Evolutionary conservation across 1,284 basidiomycete species (phyloP).

Genomic region (Ceratobasidium sp.): DNA sequence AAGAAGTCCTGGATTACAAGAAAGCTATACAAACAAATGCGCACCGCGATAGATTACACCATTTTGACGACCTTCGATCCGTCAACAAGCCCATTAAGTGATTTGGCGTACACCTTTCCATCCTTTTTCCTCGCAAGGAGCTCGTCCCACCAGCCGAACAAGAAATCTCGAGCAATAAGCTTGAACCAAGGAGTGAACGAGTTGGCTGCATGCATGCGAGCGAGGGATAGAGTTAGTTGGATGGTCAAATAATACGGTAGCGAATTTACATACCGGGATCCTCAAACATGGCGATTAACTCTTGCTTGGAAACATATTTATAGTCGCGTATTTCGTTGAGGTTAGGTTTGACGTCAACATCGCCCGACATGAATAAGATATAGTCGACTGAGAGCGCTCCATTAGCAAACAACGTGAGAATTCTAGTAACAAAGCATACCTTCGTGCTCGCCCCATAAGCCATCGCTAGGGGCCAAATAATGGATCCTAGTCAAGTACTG

Average conservation of each 20-base stretch:
- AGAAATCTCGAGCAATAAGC: constrained; percentile 95
- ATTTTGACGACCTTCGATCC: constrained; percentile 83
- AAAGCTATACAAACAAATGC: constrained; percentile 36
- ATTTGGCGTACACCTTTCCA: constrained; percentile 76
- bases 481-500: constrained; percentile 98
- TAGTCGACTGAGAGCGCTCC: constrained; percentile 86
- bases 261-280: constrained; percentile 69
- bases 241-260: not conserved
- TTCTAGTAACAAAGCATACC: constrained; percentile 64
- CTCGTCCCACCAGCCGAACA: constrained; percentile 99
- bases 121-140: constrained; percentile 73
- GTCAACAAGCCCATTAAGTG: constrained; percentile 75
- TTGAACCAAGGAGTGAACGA: constrained; percentile 99
- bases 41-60: constrained; percentile 53
- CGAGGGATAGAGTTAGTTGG: not conserved
- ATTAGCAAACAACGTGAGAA: not conserved
- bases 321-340: constrained; percentile 92
- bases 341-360: constrained; percentile 89
- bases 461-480: constrained; percentile 94
- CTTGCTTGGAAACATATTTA: constrained; percentile 91
- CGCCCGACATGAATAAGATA: constrained; percentile 93
- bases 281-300: constrained; percentile 92
- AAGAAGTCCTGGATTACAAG: constrained; percentile 24
- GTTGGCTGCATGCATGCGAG: constrained; percentile 66
- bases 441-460: constrained; percentile 99